Evolutionary conservation across 371 early-diverging fungal genomes (phyloP), one percentile per base, ranked within the genome.

Genomic region (Basidiobolus meristosporus): DNA sequence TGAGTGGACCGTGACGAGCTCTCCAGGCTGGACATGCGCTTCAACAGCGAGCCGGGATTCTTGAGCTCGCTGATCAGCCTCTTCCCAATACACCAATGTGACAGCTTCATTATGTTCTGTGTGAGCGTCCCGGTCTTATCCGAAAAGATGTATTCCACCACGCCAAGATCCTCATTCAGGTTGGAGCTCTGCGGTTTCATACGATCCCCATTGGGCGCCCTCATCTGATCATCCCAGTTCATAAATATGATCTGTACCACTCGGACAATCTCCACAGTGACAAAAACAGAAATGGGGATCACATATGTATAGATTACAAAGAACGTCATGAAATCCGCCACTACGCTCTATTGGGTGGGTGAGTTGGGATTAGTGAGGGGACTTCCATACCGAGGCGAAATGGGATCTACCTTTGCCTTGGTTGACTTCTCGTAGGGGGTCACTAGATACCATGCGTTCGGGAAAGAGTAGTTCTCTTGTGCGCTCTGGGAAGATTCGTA

Each of bases 101-200:
- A 16, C 19, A 75, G 69, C 45, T 72, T 70, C 84, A 83, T 83
- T 7, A 78, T 72, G 43, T 83, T 83, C 44, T 80, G 73, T 0
- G 84, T 83, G 34, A 83, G 46, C 4, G 84, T 83, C 1, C 84
- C 84, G 0, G 84, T 98, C 63, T 98, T 98, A 59, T 98, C 98
- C 30, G 88, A 82, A 41, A 98, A 83, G 33, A 98, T 73, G 55
- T 87, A 90, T 38, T 87, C 83, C 44, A 97, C 36, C 7, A 51
- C 42, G 0, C 53, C 53, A n/a, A 55, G 41, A 44, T 55, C 55
- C 46, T 55, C 55, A 28, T 55, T 55, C 48, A 55, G 34, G 32
- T 55, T 55, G 26, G 86, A 82, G 40, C 89, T 72, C 3, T 88
- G 92, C 1, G 89, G 75, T 29, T 90, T 68, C 43, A 72, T 74